phyloP scores from a whole-genome alignment of 805 yeast species.

The Grigorovia transvaalensis region DNA sequence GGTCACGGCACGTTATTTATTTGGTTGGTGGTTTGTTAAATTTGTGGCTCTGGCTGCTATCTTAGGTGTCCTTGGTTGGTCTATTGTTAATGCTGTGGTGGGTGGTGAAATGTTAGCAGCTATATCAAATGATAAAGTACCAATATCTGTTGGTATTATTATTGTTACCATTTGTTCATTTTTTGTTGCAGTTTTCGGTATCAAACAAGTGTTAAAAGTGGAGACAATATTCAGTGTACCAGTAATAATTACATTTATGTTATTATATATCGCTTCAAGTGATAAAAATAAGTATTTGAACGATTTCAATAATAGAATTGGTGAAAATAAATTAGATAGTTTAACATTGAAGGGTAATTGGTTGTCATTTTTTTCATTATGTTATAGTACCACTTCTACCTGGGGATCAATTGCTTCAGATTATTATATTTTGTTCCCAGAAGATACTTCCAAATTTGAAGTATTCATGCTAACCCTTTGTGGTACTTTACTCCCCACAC shows the following conservation, averaged over 20 bases:
- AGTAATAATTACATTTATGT: slow-evolving; percentile 52
- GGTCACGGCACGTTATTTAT: slow-evolving; percentile 69
- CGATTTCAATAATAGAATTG: slow-evolving; percentile 24
- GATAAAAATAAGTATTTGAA: slow-evolving; percentile 32
- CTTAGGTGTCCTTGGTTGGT: slow-evolving; percentile 82
- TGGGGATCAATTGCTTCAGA: slow-evolving; percentile 88
- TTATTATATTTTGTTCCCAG: slow-evolving; percentile 75
- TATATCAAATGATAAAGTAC: slow-evolving; percentile 53
- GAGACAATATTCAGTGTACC: slow-evolving; percentile 64
- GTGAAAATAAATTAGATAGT: slow-evolving; percentile 16
- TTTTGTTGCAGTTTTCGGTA: slow-evolving; percentile 66
- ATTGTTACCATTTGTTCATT: slow-evolving; percentile 58
- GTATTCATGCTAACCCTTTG: slow-evolving; percentile 53
- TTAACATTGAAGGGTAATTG: slow-evolving; percentile 52
- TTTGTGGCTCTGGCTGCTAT: slow-evolving; percentile 62
- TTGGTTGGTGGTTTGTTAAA: slow-evolving; percentile 81
- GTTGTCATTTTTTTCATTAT: slow-evolving; percentile 60
- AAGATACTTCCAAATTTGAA: slow-evolving; percentile 44
- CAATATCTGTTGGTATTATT: slow-evolving; percentile 63
- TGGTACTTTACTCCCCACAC: slow-evolving; percentile 60
- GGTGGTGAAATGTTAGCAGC: slow-evolving; percentile 76
- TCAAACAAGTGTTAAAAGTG: slow-evolving; percentile 54
- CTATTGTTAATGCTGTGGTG: slow-evolving; percentile 79
- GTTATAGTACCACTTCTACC: slow-evolving; percentile 72
- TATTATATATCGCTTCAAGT: slow-evolving; percentile 55